Percentiles rank a stretch among this genome's conserved stretches.
These are phyloP conservation scores for Coemansia sp. DNA, from an alignment of 192 early-diverging fungal species.

Conservation along the genomic window DNA sequence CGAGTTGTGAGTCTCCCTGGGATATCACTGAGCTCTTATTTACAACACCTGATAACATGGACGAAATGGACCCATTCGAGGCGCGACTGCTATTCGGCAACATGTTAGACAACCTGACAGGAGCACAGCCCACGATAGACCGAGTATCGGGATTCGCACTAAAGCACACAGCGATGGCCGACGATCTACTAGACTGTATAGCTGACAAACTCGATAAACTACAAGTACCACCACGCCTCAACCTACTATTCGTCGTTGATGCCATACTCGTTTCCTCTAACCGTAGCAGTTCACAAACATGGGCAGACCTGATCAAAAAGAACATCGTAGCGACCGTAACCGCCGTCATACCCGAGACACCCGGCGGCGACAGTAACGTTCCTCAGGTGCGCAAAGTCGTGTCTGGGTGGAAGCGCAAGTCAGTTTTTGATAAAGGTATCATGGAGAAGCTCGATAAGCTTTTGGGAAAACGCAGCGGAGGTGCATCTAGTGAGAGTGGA, in stretches of 20 bases:
- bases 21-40: neutral
- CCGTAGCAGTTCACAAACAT: constrained; percentile 11
- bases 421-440: constrained; percentile 17
- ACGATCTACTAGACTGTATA: constrained; percentile 55
- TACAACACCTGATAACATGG: constrained; percentile 21
- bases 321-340: constrained; percentile 34
- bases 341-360: constrained; percentile 38
- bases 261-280: constrained; percentile 33
- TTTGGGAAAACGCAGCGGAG: constrained; percentile 24
- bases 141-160: constrained; percentile 49
- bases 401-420: constrained; percentile 35
- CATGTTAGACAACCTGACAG: constrained; percentile 54
- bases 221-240: constrained; percentile 47
- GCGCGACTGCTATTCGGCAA: constrained; percentile 56
- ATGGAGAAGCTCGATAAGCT: constrained; percentile 26
- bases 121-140: constrained; percentile 51
- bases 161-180: constrained; percentile 40
- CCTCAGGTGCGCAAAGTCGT: constrained; percentile 41
- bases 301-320: constrained; percentile 36
- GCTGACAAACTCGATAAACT: constrained; percentile 52
- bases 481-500: constrained; percentile 20
- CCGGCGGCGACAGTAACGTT: constrained; percentile 52
- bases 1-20: neutral
- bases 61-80: constrained; percentile 58
- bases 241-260: constrained; percentile 56